Percentiles rank a stretch among this genome's conserved stretches.
Conservation (phyloP, 257 asterid genomes). For the Solanum gracilifrons region DNA sequence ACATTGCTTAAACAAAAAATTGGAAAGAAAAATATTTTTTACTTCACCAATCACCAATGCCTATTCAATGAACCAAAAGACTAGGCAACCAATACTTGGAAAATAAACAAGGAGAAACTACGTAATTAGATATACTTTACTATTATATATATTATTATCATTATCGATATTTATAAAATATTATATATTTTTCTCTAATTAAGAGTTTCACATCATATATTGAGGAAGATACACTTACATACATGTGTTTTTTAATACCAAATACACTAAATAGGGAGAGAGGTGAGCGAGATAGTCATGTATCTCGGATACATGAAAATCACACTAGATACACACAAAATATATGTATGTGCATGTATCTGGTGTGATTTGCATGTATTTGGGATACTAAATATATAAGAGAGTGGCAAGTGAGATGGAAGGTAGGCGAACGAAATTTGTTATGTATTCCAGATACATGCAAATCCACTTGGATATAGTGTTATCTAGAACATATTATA, state of each 20-base stretch:
- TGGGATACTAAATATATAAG: too few species aligned
- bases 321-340: too few species aligned
- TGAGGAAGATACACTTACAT: background rate
- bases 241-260: background rate
- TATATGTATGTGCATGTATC: background rate
- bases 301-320: background rate
- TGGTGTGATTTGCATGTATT: too few species aligned
- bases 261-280: background rate
- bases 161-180: too few species aligned
- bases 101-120: background rate
- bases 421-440: background rate
- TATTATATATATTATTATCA: too few species aligned
- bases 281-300: background rate
- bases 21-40: background rate
- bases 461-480: too few species aligned
- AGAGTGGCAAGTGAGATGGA: background rate
- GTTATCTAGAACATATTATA: too few species aligned
- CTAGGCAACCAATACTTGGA: background rate
- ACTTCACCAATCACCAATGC: background rate
- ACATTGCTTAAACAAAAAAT: background rate
- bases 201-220: too few species aligned
- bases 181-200: too few species aligned
- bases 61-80: background rate
- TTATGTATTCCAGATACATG: too few species aligned
- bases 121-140: too few species aligned